Base-by-base conservation (phyloP, 495 filamentous ascomycete genomes). In the Neurospora sp. region DNA sequence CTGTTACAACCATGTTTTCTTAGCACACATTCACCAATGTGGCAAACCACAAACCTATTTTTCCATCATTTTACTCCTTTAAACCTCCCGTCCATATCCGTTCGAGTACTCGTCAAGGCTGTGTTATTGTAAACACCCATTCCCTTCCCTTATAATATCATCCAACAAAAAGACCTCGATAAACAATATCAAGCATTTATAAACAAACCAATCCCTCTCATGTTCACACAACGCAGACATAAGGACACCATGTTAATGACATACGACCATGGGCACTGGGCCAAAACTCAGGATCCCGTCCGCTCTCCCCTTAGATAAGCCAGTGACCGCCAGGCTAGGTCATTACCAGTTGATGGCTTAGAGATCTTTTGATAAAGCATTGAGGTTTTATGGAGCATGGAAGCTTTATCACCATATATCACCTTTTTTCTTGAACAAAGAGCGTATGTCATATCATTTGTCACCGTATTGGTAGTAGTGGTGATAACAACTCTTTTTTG, bases 241-340 rank as follows among this genome's bases (percentile, higher is more conserved):
- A 2, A 27, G 20, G 45, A 27, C 10, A 1, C 8, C 9, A 20
- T 20, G n/a, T 14, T 27, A 14, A 27, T 53, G 20, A 14, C 20
- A 27, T 53, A 14, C 20, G n/a, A 27, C 20, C 20, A 53, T 53
- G 7, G 20, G 20, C 20, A 27, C 20, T 53, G 48, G 48, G 20
- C 20, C 10, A 27, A 84, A 80, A 81, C 76, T 81, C 79, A 83
- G 82, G 79, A 83, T 83, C 83, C 82, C 83, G 84, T 85, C 83
- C 83, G 83, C 82, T 85, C 84, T 83, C 79, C 81, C 83, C 77
- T 84, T 84, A 81, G 79, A 81, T 77, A 82, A 82, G 77, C 78
- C 10, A 53, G 45, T 53, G 45, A 53, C 20, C 45, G 20, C 45
- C 10, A 53, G 45, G 45, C 45, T 53, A 53, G 31, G 31, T 35